These are phyloP conservation scores for Eimeria acervulina DNA, from an alignment of 169 alveolate genomes.

Conservation along the genomic window DNA sequence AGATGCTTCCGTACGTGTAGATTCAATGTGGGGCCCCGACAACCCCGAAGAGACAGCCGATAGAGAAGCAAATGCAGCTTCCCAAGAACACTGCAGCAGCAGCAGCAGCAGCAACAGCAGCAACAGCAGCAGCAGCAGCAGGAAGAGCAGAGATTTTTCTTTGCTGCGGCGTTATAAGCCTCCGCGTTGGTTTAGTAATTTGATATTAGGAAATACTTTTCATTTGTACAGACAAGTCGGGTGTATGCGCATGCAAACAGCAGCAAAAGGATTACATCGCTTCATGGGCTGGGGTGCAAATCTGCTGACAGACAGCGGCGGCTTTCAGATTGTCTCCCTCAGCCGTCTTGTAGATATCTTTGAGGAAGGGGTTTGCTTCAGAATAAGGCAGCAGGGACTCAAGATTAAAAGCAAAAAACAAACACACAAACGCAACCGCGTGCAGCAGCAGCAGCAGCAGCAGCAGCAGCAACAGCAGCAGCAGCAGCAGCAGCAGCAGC, in stretches of 20 bases:
- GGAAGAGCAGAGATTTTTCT: too few species aligned
- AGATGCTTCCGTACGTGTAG: too few species aligned
- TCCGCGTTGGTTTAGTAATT: constrained; percentile 83
- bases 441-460: neutral
- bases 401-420: neutral
- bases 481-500: constrained; percentile 48
- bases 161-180: neutral
- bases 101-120: constrained; percentile 38
- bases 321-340: neutral
- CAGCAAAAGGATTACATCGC: constrained; percentile 95
- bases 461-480: constrained; percentile 41
- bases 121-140: constrained; percentile 49
- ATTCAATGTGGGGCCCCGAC: too few species aligned
- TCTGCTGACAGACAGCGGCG: constrained; percentile 98
- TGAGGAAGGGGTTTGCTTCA: neutral
- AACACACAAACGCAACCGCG: neutral
- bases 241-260: constrained; percentile 92
- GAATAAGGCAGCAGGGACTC: neutral
- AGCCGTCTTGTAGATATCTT: neutral
- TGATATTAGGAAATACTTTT: constrained; percentile 97
- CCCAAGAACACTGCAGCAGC: constrained; percentile 10
- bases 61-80: neutral
- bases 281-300: constrained; percentile 96
- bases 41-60: neutral
- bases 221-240: constrained; percentile 98